These are phyloP conservation scores for Hemisphaericaspora nanyangensis DNA, from an alignment of 805 yeast genomes.

Conservation along the genomic window DNA sequence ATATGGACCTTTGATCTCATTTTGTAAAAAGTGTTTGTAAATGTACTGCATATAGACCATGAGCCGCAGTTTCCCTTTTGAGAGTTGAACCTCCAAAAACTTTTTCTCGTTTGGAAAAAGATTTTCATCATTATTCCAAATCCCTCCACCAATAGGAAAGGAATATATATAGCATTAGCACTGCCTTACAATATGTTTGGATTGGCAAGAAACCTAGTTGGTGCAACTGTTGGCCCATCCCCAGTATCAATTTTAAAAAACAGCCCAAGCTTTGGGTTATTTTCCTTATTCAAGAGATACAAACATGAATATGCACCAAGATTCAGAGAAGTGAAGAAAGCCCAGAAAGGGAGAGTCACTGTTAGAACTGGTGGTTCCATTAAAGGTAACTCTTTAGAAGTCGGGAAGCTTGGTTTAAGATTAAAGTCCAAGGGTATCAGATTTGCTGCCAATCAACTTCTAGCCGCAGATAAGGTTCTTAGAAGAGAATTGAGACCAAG, in stretches of 20 bases:
- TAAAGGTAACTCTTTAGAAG: constrained; percentile 78
- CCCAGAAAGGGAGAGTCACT: constrained; percentile 90
- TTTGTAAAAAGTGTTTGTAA: no score
- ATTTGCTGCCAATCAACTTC: constrained; percentile 79
- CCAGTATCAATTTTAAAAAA: constrained; percentile 1
- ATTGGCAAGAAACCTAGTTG: constrained; percentile 2
- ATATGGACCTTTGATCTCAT: no score
- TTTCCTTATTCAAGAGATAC: constrained; percentile 29
- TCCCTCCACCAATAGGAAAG: no score
- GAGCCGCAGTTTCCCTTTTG: background rate
- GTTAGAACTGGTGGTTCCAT: constrained; percentile 93
- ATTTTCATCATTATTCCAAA: background rate
- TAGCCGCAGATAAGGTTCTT: constrained; percentile 85
- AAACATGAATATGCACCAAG: constrained; percentile 80
- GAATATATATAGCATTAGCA: no score
- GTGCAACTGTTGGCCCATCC: background rate
- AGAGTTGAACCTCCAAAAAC: background rate
- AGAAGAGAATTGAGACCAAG: constrained; percentile 80
- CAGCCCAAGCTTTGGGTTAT: constrained; percentile 1
- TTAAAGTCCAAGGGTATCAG: constrained; percentile 85
- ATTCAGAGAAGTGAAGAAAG: constrained; percentile 62
- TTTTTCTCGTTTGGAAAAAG: background rate
- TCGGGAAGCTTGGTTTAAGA: constrained; percentile 84
- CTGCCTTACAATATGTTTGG: no score
- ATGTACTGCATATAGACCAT: background rate